Conservation (phyloP, 257 asterid species). For the Solanum pennellii region DNA sequence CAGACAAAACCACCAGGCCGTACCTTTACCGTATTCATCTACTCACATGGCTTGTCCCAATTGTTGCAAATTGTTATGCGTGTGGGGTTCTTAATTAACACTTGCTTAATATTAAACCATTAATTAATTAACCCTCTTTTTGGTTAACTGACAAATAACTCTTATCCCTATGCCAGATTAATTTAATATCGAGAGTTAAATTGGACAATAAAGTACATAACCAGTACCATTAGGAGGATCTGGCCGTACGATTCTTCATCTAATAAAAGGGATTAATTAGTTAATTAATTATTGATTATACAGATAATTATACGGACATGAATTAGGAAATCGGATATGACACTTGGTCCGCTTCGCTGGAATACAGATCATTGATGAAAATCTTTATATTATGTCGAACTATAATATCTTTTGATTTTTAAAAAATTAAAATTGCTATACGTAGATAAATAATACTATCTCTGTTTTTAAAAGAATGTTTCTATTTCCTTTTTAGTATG, state of each 20-base stretch:
- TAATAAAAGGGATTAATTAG: background rate
- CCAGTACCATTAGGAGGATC: background rate
- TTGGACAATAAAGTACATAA: background rate
- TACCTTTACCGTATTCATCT: background rate
- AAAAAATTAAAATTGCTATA: background rate
- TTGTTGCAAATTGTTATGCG: background rate
- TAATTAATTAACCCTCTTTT: background rate
- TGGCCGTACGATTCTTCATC: background rate
- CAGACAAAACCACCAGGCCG: conserved; percentile 3
- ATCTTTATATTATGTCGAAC: background rate
- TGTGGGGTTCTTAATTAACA: background rate
- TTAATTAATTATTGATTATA: background rate
- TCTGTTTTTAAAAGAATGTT: no score
- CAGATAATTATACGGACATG: background rate
- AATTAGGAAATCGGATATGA: background rate
- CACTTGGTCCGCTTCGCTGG: background rate
- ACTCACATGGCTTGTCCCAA: conserved; percentile 1
- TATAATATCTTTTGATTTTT: background rate
- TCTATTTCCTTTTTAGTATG: no score
- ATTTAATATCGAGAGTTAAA: background rate
- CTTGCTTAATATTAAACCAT: background rate
- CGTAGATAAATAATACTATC: background rate
- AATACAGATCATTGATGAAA: background rate
- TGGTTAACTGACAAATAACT: background rate
- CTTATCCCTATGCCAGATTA: background rate